Base-by-base conservation (phyloP, 2,329 filamentous ascomycete species). In the Cladorrhinum sp. region DNA sequence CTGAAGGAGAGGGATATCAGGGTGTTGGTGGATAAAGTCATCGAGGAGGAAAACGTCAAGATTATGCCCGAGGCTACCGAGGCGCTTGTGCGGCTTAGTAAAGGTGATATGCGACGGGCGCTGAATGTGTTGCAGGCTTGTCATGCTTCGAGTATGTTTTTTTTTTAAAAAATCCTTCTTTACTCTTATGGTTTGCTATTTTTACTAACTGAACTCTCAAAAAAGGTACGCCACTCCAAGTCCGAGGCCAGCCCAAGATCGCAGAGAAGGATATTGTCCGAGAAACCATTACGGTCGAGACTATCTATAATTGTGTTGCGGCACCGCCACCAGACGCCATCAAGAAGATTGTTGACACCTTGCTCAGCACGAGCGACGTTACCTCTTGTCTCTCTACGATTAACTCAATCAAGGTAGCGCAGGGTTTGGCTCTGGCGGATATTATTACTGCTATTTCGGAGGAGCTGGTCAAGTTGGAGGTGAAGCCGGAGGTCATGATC, bases 271-370 rank as follows among this genome's bases (percentile, higher is more conserved):
- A 88, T 57, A 85, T 93, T 25, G 81, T 88, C 58, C 84, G 92
- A 45, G 93, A 98, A 27, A 81, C 68, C 62, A 85, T 91, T 67
- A 96, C 97, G 66, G 96, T 90, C 36, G 90, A 96, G 72, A 92
- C 91, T 7, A 98, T 99, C 71, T 99, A 97, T 80, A 93, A 92
- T 75, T 99, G 95, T 75, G 96, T 99, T 71, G 95, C 95, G 8
- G 93, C 93, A 1, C 95, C 95, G 3, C 93, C 96, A 67, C 95
- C 95, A 0, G 86, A 88, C 23, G 93, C 96, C 69, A 92, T 98
- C 70, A 83, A 85, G 66, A 86, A 90, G 68, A 98, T 99, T 57
- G 81, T 93, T 66, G 84, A 89, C 66, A 96, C 92, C 0, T 81
- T 99, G 29, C 83, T 98, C 25, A 87, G 84, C 58, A 97, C 91